phyloP scores from a whole-genome alignment of 2,329 filamentous ascomycete species.

The Aureobasidium pullulans region DNA sequence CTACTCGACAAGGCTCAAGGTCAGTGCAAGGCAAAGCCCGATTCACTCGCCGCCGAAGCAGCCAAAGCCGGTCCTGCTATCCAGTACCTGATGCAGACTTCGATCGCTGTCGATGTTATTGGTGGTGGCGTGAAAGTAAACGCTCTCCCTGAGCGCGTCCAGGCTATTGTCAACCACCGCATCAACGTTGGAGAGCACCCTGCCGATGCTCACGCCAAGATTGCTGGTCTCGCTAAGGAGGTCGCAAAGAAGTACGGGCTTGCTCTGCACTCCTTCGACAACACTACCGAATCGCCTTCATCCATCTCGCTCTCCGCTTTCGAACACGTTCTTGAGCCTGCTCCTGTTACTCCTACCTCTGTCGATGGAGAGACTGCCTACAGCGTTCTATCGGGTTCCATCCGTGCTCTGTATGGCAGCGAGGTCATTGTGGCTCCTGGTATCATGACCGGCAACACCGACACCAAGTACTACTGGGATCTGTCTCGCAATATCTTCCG shows the following conservation, averaged over 20 bases:
- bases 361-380: conserved; percentile 27
- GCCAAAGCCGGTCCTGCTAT: conserved; percentile 34
- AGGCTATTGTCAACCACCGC: conserved; percentile 49
- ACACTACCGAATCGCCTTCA: conserved; percentile 25
- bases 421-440: conserved; percentile 30
- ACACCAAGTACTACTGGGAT: conserved; percentile 29
- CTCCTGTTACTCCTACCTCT: conserved; percentile 30
- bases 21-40: conserved; percentile 33
- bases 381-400: conserved; percentile 34
- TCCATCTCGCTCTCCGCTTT: conserved; percentile 25
- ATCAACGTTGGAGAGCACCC: conserved; percentile 49
- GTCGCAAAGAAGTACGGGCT: conserved; percentile 44
- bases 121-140: conserved; percentile 52
- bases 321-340: conserved; percentile 24
- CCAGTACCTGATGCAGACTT: conserved; percentile 51
- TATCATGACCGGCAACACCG: conserved; percentile 31
- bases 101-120: conserved; percentile 49
- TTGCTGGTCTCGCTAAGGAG: conserved; percentile 39
- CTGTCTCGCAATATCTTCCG: conserved; percentile 31
- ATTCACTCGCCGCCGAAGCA: conserved; percentile 28
- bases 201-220: conserved; percentile 38
- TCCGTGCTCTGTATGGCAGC: conserved; percentile 36
- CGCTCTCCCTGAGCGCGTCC: conserved; percentile 49
- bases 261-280: conserved; percentile 41
- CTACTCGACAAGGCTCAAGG: conserved; percentile 17